phyloP scores from a whole-genome alignment of 169 alveolate species.

The Plasmodium ovale region DNA sequence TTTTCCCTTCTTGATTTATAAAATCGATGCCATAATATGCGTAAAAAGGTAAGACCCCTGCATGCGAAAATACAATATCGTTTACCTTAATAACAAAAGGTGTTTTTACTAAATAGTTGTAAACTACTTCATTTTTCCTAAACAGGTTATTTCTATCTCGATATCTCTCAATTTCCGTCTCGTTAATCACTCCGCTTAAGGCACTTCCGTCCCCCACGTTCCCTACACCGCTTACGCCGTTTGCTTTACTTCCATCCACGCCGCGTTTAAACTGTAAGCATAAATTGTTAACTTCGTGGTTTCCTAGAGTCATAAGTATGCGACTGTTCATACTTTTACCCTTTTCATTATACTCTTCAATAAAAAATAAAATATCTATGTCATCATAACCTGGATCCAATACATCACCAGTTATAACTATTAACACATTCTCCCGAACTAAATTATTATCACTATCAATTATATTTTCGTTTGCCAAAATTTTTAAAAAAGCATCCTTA shows the following conservation, averaged over 20 bases:
- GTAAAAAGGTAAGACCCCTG: constrained; percentile 67
- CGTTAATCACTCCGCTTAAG: too few species aligned
- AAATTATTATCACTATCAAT: constrained; percentile 35
- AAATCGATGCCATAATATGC: constrained; percentile 52
- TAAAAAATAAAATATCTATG: constrained; percentile 64
- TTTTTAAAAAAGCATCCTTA: constrained; percentile 59
- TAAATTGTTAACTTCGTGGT: constrained; percentile 62
- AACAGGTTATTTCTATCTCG: constrained; percentile 44
- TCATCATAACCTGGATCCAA: constrained; percentile 70
- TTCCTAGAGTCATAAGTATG: constrained; percentile 43
- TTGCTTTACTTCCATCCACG: too few species aligned
- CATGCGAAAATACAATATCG: constrained; percentile 66
- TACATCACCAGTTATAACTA: constrained; percentile 68
- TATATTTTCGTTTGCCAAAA: constrained; percentile 42
- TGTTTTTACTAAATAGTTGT: constrained; percentile 35
- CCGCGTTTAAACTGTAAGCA: constrained; percentile 55
- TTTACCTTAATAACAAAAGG: constrained; percentile 60
- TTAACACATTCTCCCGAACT: constrained; percentile 24
- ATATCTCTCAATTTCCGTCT: constrained; percentile 8
- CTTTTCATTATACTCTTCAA: constrained; percentile 34
- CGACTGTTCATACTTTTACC: constrained; percentile 29
- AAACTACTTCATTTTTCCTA: constrained; percentile 18
- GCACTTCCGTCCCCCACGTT: too few species aligned
- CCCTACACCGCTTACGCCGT: too few species aligned
- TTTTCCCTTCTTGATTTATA: constrained; percentile 69